Conservation (phyloP, 352 stramenopile genomes). For the Phytophthora sp. region DNA sequence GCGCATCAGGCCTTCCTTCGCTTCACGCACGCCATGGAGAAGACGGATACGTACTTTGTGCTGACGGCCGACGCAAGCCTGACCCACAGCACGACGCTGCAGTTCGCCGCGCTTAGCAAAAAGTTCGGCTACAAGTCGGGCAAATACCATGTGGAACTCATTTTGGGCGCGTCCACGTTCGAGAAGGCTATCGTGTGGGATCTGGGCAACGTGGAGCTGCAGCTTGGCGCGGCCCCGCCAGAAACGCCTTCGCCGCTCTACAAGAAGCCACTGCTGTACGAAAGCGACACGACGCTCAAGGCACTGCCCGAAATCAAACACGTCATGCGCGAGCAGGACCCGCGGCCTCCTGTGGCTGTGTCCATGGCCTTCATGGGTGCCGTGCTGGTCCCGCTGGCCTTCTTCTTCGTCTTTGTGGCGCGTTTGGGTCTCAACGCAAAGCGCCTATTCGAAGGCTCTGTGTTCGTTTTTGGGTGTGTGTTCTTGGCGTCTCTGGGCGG, state of each 20-base stretch:
- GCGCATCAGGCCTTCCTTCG: constrained; percentile 84
- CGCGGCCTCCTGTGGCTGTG: constrained; percentile 64
- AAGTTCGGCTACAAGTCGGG: constrained; percentile 87
- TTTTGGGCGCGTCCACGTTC: constrained; percentile 81
- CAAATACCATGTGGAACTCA: constrained; percentile 66
- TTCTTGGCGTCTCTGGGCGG: constrained; percentile 78
- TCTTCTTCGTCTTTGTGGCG: constrained; percentile 71
- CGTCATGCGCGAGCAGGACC: constrained; percentile 82
- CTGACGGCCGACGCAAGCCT: constrained; percentile 50
- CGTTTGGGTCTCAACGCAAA: constrained; percentile 65
- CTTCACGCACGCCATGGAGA: constrained; percentile 63
- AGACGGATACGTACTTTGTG: constrained; percentile 80
- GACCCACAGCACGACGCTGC: constrained; percentile 49
- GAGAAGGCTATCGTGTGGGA: constrained; percentile 78
- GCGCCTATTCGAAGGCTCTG: constrained; percentile 68
- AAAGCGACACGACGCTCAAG: constrained; percentile 88
- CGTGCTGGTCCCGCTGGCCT: constrained; percentile 62
- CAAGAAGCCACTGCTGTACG: constrained; percentile 83
- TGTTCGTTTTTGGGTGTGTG: constrained; percentile 71
- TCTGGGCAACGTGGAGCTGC: constrained; percentile 70
- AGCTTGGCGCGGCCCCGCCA: constrained; percentile 66
- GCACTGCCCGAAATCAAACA: constrained; percentile 89
- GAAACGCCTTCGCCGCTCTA: constrained; percentile 81
- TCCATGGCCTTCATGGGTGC: constrained; percentile 74
- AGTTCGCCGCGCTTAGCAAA: constrained; percentile 75